Percentiles rank a stretch among this genome's conserved stretches.
phyloP scores from a whole-genome alignment of 2,329 filamentous ascomycete genomes.

The Teratosphaeria epicoccoides region DNA sequence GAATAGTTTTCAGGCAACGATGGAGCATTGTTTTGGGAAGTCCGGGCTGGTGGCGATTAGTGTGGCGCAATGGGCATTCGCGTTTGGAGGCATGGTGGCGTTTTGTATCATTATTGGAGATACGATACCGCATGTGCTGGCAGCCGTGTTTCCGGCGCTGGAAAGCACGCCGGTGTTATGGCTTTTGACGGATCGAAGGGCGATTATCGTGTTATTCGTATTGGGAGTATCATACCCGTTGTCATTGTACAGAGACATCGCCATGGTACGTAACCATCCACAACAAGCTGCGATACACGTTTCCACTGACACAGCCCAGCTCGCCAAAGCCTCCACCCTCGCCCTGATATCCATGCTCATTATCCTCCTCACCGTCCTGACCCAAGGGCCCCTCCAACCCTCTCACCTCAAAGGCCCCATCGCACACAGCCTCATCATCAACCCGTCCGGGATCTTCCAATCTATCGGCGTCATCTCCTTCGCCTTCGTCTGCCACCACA shows the following conservation, averaged over 20 bases:
- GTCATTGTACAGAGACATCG: slow-evolving; percentile 90
- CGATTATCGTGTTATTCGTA: slow-evolving; percentile 79
- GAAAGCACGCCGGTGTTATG: slow-evolving; percentile 64
- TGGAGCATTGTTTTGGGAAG: slow-evolving; percentile 88
- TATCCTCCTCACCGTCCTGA: slow-evolving; percentile 78
- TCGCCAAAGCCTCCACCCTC: slow-evolving; percentile 90
- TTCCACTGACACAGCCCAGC: slow-evolving; percentile 39
- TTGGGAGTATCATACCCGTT: slow-evolving; percentile 81
- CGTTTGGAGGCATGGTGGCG: slow-evolving; percentile 96
- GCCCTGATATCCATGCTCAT: slow-evolving; percentile 87
- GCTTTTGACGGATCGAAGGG: slow-evolving; percentile 68
- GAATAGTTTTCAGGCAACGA: slow-evolving; percentile 88
- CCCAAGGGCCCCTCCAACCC: slow-evolving; percentile 69
- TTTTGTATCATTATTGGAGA: slow-evolving; percentile 97
- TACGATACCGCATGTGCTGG: slow-evolving; percentile 82
- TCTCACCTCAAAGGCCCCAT: slow-evolving; percentile 61
- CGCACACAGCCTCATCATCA: slow-evolving; percentile 61
- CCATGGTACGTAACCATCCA: slow-evolving; percentile 55
- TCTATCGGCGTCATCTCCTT: slow-evolving; percentile 98
- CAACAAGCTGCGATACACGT: neutral
- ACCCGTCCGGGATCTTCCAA: slow-evolving; percentile 72
- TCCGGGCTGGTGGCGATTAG: slow-evolving; percentile 80
- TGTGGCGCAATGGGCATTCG: slow-evolving; percentile 93
- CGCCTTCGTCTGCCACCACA: slow-evolving; percentile 77
- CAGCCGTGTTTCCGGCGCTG: slow-evolving; percentile 69